A percentile compares a stretch with the other conserved stretches of the same genome.
phyloP scores from a whole-genome alignment of 768 basidiomycete species.

The Pleurotus tuoliensis region DNA sequence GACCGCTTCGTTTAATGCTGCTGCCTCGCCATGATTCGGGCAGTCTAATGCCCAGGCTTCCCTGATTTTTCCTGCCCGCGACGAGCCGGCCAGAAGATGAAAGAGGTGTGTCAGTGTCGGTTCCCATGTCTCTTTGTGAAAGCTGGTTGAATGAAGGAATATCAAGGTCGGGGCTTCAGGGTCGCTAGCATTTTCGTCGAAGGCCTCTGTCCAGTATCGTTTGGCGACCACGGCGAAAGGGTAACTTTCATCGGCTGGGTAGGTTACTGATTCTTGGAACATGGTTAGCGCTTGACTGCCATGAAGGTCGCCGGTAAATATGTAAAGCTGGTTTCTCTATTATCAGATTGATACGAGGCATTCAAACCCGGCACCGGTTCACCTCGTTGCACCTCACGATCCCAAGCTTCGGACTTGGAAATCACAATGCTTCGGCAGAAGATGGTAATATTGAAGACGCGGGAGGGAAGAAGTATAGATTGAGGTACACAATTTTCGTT shows the following conservation, averaged over 20 bases:
- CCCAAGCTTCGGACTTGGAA: not conserved
- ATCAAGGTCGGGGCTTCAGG: slow-evolving; percentile 51
- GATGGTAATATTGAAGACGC: not conserved
- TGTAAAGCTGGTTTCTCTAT: not conserved
- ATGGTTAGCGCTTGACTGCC: slow-evolving; percentile 7
- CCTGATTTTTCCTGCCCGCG: slow-evolving; percentile 30
- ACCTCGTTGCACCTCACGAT: not conserved
- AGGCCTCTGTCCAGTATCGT: slow-evolving; percentile 45
- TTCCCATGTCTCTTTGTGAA: slow-evolving; percentile 75
- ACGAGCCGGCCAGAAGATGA: slow-evolving; percentile 16
- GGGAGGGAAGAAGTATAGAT: not conserved
- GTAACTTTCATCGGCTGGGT: slow-evolving; percentile 37
- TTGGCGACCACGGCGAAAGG: slow-evolving; percentile 54
- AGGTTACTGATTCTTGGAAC: slow-evolving; percentile 20
- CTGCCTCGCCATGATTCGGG: slow-evolving; percentile 69
- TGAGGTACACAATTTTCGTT: not conserved
- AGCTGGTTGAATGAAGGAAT: slow-evolving; percentile 67
- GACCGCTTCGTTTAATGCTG: slow-evolving; percentile 43
- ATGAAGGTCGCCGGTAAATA: slow-evolving; percentile 6
- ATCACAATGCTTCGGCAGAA: not conserved
- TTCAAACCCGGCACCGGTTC: not conserved
- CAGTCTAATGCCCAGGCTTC: slow-evolving; percentile 71
- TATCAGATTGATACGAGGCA: not conserved
- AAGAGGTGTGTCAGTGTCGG: slow-evolving; percentile 52
- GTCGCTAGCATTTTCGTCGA: slow-evolving; percentile 30